Evolutionary conservation across 257 asterid genomes (phyloP), one percentile per base, ranked within the genome.

Genomic region (Ehretia macrophylla): DNA sequence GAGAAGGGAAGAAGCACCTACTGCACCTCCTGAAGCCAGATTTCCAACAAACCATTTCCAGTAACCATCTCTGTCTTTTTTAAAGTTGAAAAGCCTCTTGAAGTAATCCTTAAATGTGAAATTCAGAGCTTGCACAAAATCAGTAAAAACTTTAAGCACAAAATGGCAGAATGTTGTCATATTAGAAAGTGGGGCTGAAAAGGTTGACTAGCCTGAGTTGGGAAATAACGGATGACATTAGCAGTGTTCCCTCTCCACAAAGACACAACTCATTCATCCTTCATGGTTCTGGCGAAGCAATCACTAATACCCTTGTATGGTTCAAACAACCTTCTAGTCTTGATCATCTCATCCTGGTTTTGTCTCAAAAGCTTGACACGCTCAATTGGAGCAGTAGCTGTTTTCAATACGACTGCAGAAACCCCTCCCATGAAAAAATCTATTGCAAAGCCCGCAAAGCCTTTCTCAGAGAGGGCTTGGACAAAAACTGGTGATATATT

Each of bases 381-480:
- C 68, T 77, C 79, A 65, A 77, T 73, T 40, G 83, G 83, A 64
- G 83, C 83, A 50, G 79, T 79, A 52, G 79, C 83, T 51, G 84
- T 78, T 62, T 74, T 78, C n/a, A 78, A 78, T 42, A 78, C 84
- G 11, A 78, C 84, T 8, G 81, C 84, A 40, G 83, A 78, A 42
- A 78, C 83, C 37, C 83, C 83, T 35, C 80, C 83, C 83, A 78
- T 78, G 44, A 77, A 72, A 37, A 77, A 77, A 68, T 77, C 83
- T 55, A 72, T 71, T 50, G 72, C 72, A 55, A 76, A 76, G 60
- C 70, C 52, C 3, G 74, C 51, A 20, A 75, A 27, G 50, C 55
- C 77, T 56, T 56, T 56, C 61, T 56, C 61, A 8, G 61, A 10
- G 4, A 42, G 59, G 42, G 80, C 80, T 56, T 66, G 72, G 46